Base-by-base conservation (phyloP, 2,329 filamentous ascomycete species). In the Cercospora canescens region DNA sequence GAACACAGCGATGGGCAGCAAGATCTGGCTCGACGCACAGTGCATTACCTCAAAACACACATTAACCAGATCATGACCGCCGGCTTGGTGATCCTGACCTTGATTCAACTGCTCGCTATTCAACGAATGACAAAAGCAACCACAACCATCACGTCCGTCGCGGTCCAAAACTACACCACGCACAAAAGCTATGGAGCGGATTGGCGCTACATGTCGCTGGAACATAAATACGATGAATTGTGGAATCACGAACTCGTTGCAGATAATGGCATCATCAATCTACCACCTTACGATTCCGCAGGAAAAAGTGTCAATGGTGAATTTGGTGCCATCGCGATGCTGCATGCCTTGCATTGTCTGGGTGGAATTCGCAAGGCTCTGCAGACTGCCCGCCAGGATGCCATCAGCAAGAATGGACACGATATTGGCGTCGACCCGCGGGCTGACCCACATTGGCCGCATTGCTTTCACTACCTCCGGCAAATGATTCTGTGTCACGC, bases 371-470 rank as follows among this genome's bases (percentile, higher is more conserved):
- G 63, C 4, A 65, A 55, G 16, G 63, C 63, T 26, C 41, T 65
- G 37, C 63, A 65, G 26, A 62, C 50, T 21, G 63, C 63, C n/a
- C 39, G 58, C 24, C 50, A 60, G 18, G 58, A 60, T 35, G 58
- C 58, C 24, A 6, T 58, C 48, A 45, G 48, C 48, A 35, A 52
- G 30, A 26, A 61, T 35, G 58, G 58, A 50, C 58, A 65, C 37
- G 37, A 62, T n/a, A 62, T 65, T 18, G 63, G 63, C 9, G 39
- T 56, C 18, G 58, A 65, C n/a, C 35, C 37, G 6, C 16, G 56
- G 41, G 50, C 52, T 39, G 63, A 65, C 48, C 58, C 63, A 35
- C 63, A 65, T 50, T 65, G 63, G 63, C 63, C 63, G 21, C 63
- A 65, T 14, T 65, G 63, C 45, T 26, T 65, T 16, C 54, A 62